Base-by-base conservation (phyloP, 495 filamentous ascomycete species). In the Penicillium paradoxum region DNA sequence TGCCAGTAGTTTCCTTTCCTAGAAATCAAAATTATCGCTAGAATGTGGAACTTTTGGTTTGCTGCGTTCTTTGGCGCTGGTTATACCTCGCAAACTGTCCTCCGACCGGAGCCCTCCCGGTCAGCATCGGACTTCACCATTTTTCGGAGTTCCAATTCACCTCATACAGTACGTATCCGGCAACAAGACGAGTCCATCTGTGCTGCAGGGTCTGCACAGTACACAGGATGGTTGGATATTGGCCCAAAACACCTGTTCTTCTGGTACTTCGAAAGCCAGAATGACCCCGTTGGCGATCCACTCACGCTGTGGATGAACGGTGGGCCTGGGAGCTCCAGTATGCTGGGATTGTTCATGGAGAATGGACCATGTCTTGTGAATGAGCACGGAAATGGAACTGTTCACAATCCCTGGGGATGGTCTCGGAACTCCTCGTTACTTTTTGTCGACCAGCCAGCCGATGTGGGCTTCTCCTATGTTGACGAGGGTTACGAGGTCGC, bases 291-390 rank as follows among this genome's bases (percentile, higher is more conserved):
- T 3, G 67, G 64, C 17, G 79, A 79, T 29, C 78, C 78, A 0
- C 54, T 83, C 39, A 82, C 79, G 0, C 70, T 83, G 8, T 85
- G 81, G 82, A 75, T 83, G 63, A 85, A 76, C 2, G 75, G 75
- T 24, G 76, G 76, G 2, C 76, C 76, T 8, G 76, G 76, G 2
- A 53, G 55, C 6, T 71, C 69, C 1, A 66, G 63, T 34, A 67
- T 75, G 65, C 44, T 75, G 36, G 73, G 72, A 1, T 53, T 73
- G 0, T 68, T 73, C 37, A 25, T 63, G 21, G 70, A 72, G 46
- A 29, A 60, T 8, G 75, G 75, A 2, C 75, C 75, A 9, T 79
- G 75, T 53, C 59, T 70, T 0, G 55, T 78, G 21, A 73, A 74
- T 44, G 50, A 63, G n/a, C 43, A 72, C 47, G 65, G 66, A 0